Base-by-base conservation (phyloP, 2,329 filamentous ascomycete species). In the Diaporthe sp. region DNA sequence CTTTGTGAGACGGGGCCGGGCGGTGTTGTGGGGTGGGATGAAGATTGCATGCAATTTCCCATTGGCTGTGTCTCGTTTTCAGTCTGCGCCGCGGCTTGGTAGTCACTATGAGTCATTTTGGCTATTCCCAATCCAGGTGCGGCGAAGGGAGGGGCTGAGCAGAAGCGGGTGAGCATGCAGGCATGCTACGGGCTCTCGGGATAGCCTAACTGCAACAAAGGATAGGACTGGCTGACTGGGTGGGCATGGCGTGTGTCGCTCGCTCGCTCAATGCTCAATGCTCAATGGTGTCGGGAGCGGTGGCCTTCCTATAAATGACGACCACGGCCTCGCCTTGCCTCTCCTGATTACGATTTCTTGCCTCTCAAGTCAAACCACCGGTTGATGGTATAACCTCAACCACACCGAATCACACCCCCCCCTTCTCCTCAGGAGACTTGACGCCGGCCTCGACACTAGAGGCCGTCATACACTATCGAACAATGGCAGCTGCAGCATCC, bases 381-480 rank as follows among this genome's bases (percentile, higher is more conserved):
- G 68, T 67, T 73, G 70, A 73, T 75, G 70, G 74, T 75, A 39
- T 67, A 72, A 28, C 70, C 19, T 60, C 70, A 60, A 67, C 62
- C 57, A 49, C 39, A 34, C 53, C 57, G 37, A 22, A 37, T 10
- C 37, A 42, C 22, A 46, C n/a, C 44, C 51, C 42, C 46, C 44
- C 51, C 34, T 9, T 15, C 71, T 73, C 58, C 53, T 49, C 8
- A 46, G 72, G 75, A 72, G 58, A 74, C 55, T 44, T 22, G 17
- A 67, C 51, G 60, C 76, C 78, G 81, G 81, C 81, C 81, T 82
- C 81, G 75, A 60, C 65, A 57, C 65, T 61, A 76, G 81, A 80
- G 81, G 80, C 81, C 80, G 77, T 34, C 77, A 17, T 19, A 46
- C 76, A 80, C 75, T 74, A 77, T 82, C 80, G 80, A 81, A 81